phyloP scores from a whole-genome alignment of 164 flowering plant genomes.

The Echeveria elegans region DNA sequence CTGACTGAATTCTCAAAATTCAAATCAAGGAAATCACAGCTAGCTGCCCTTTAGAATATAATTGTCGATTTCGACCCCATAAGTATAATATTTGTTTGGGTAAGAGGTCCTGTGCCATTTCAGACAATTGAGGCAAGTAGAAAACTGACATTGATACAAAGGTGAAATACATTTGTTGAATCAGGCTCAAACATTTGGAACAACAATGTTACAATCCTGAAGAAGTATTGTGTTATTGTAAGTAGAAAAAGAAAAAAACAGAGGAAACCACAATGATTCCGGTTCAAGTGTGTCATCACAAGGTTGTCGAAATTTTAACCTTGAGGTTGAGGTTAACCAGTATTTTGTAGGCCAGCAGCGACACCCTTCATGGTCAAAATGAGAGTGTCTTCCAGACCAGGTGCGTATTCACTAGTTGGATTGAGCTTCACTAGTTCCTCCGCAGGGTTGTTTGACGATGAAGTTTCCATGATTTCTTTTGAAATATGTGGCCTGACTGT shows the following conservation, averaged over 20 bases:
- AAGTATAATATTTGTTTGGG: too few relatives aligned
- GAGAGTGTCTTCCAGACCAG: conserved; percentile 97
- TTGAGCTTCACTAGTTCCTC: conserved; percentile 77
- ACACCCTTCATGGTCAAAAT: conserved; percentile 99
- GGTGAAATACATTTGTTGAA: neutral
- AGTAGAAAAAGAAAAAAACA: neutral
- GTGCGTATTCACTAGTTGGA: conserved; percentile 91
- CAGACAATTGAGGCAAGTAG: neutral
- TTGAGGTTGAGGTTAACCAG: conserved; percentile 45
- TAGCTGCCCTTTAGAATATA: too few relatives aligned
- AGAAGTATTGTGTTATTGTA: neutral
- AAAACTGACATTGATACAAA: neutral
- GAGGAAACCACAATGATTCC: neutral
- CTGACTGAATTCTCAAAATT: too few relatives aligned
- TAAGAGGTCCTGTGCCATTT: too few relatives aligned
- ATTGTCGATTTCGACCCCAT: too few relatives aligned
- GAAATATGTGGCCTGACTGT: conserved; percentile 77
- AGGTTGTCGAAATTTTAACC: conserved; percentile 2
- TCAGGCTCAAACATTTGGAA: neutral
- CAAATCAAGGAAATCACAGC: too few relatives aligned
- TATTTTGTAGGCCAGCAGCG: conserved; percentile 98
- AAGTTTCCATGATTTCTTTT: conserved; percentile 49
- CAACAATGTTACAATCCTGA: neutral
- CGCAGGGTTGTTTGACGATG: neutral
- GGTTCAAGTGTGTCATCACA: neutral